Evolutionary conservation across 495 filamentous ascomycete species (phyloP), one percentile per base, ranked within the genome.

Genomic region (Xylaria palmicola): DNA sequence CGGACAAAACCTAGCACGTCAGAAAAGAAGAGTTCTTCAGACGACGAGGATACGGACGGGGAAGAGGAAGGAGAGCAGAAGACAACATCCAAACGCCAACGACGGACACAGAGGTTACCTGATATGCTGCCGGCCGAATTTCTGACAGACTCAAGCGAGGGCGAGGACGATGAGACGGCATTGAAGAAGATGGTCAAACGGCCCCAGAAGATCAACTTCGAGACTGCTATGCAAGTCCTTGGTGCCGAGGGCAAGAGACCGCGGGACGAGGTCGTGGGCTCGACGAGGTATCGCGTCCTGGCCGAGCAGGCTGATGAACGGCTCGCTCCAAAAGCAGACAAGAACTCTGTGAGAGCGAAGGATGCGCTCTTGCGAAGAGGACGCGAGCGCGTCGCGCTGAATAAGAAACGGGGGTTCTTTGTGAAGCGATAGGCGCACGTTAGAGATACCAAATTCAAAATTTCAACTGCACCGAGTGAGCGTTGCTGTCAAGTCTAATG

Each of bases 101-200:
- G 24, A 59, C 57, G n/a, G 43, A 45, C 40, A 43, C 26, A 52
- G 2, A 60, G 44, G 10, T 59, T 77, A 4, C 77, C 76, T 6
- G 69, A 74, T 2, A 56, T 78, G 3, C 73, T 81, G 0, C 77
- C 79, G 7, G 71, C 72, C n/a, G 78, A 81, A 34, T 68, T 81
- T 47, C 64, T 81, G 5, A 62, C 66, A 5, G 78, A 80, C 45
- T 80, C 79, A 6, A 65, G 65, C 0, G 75, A 75, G 39, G 69
- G 74, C 4, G 74, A 78, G 54, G 71, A 72, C 30, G 70, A 73
- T 12, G 67, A 65, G 30, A 24, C 62, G 37, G 22, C 62, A 1
- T 57, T 59, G 44, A 65, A 59, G 66, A 61, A 48, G 48, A 56
- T 48, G 37, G 62, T 63, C 55, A 60, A 59, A 20, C 65, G 62